Percentiles rank a stretch among this genome's conserved stretches.
These are phyloP conservation scores for Penicillium sp. DNA, from an alignment of 2,329 filamentous ascomycete genomes.

Conservation along the genomic window DNA sequence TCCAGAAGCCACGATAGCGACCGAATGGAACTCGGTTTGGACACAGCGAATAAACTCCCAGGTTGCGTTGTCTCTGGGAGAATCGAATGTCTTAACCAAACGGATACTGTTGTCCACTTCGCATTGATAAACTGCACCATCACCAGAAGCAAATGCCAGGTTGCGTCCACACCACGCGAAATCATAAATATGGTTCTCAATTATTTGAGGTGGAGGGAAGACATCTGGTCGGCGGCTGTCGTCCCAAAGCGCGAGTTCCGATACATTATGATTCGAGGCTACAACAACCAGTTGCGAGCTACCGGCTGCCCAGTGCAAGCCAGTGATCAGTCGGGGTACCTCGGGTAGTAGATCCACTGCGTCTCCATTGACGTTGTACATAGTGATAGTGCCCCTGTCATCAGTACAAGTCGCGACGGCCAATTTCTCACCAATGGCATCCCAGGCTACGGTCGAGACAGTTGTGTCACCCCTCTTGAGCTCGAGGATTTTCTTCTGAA, in stretches of 20 bases:
- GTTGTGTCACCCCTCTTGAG: constrained; percentile 32
- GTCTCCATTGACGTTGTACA: constrained; percentile 45
- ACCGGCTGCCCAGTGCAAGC: constrained; percentile 42
- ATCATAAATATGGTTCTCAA: constrained; percentile 43
- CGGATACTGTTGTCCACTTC: constrained; percentile 40
- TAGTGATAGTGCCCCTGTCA: constrained; percentile 43
- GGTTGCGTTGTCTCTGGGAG: constrained; percentile 27
- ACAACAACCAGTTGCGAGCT: constrained; percentile 43
- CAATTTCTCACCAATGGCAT: constrained; percentile 44
- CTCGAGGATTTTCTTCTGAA: constrained; percentile 39
- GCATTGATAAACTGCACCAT: constrained; percentile 42
- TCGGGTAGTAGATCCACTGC: constrained; percentile 47
- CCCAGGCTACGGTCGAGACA: constrained; percentile 49
- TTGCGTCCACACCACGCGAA: constrained; percentile 42
- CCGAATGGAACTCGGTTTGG: constrained; percentile 26
- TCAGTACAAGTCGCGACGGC: constrained; percentile 48
- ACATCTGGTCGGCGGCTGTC: constrained; percentile 37
- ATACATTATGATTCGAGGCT: constrained; percentile 42
- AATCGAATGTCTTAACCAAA: constrained; percentile 35
- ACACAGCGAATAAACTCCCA: constrained; percentile 45
- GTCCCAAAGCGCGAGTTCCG: constrained; percentile 47
- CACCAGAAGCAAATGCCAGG: constrained; percentile 41
- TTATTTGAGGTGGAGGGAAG: constrained; percentile 35
- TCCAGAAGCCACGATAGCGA: constrained; percentile 42
- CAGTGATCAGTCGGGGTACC: constrained; percentile 45